phyloP scores from a whole-genome alignment of 2,329 filamentous ascomycete species.

The Phyllosticta citribraziliensis region DNA sequence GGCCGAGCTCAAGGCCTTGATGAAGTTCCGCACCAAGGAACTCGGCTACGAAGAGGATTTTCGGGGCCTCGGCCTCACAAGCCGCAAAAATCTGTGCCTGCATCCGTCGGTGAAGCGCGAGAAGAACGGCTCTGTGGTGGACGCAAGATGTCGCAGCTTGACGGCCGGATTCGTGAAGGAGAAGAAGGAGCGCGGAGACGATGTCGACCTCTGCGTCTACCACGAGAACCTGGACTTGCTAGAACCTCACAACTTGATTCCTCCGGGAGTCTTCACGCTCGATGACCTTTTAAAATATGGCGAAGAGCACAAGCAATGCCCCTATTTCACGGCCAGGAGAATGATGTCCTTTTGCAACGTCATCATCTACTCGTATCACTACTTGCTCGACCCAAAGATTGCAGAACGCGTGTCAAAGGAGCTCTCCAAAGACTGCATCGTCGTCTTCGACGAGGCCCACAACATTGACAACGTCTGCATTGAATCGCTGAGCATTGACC shows the following conservation, averaged over 20 bases:
- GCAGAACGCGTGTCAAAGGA: constrained; percentile 91
- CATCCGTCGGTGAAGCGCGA: constrained; percentile 94
- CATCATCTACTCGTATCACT: constrained; percentile 99
- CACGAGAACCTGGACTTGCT: constrained; percentile 96
- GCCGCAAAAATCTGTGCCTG: constrained; percentile 92
- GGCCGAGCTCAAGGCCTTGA: constrained; percentile 79
- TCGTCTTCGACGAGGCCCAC: constrained; percentile 97
- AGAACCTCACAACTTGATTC: constrained; percentile 89
- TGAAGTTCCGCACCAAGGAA: constrained; percentile 87
- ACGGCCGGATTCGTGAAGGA: constrained; percentile 97
- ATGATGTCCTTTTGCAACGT: constrained; percentile 99
- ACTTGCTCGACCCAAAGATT: constrained; percentile 94
- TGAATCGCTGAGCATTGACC: constrained; percentile 89
- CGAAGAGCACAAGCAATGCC: constrained; percentile 92
- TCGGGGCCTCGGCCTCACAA: constrained; percentile 81
- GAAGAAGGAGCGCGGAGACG: constrained; percentile 90
- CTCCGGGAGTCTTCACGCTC: constrained; percentile 90
- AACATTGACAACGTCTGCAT: constrained; percentile 99
- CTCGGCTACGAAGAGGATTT: constrained; percentile 92
- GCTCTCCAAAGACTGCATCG: constrained; percentile 94
- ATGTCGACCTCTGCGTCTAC: constrained; percentile 89
- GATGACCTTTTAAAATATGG: constrained; percentile 83
- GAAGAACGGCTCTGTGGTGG: constrained; percentile 88
- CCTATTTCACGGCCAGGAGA: constrained; percentile 87
- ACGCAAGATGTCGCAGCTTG: constrained; percentile 88